These are phyloP conservation scores for Helianthus tuberosus DNA, from an alignment of 129 eudicot genomes.

Conservation along the genomic window DNA sequence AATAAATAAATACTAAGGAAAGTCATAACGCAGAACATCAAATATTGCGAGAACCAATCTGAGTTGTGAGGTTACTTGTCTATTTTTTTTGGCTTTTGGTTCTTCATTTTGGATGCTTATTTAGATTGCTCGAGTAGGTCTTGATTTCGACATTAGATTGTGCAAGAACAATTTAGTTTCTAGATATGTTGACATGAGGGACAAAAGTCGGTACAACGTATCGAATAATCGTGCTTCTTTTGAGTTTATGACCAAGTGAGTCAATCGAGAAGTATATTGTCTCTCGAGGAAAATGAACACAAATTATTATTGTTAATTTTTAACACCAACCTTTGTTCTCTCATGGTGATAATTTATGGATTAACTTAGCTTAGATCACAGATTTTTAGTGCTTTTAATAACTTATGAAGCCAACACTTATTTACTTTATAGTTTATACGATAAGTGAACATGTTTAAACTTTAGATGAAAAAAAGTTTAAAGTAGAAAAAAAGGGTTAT, in stretches of 20 bases:
- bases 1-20: no score
- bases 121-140: no score
- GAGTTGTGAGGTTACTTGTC: no score
- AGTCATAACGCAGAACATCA: no score
- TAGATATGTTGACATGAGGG: neutral
- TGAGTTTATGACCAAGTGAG: neutral
- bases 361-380: neutral
- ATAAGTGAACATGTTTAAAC: conserved; percentile 8
- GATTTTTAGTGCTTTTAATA: neutral
- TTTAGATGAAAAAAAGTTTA: neutral
- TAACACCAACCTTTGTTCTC: no score
- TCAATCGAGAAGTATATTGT: neutral
- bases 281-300: no score
- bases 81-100: no score
- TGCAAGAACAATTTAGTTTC: neutral
- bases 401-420: neutral
- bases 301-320: no score
- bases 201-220: neutral
- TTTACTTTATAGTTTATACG: neutral
- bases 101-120: no score
- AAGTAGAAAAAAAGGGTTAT: neutral
- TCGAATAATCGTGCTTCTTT: neutral
- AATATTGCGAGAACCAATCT: no score
- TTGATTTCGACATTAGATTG: no score
- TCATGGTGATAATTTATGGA: no score